Evolutionary conservation across 1,139 yeast species (phyloP), one percentile per base, ranked within the genome.

Genomic region (Nakaseomyces sp.): DNA sequence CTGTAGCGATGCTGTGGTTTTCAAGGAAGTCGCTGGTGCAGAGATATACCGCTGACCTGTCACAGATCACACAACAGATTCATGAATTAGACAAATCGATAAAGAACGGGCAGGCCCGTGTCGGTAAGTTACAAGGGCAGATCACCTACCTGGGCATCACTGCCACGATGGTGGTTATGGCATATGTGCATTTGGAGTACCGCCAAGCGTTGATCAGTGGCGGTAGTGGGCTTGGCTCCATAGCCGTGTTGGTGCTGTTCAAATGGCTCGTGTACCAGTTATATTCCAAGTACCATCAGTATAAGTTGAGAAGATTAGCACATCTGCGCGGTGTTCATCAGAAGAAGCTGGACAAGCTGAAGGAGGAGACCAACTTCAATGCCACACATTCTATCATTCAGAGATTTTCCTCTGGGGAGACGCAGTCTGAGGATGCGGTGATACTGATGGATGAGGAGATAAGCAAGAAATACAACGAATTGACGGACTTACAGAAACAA

Each of bases 321-420:
- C 49, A 55, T 7, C 65, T 81, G 49, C 70, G 71, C 50, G 67
- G 69, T 32, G 66, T 71, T 45, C 94, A 84, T 50, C 68, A 70
- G 47, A 69, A 68, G 25, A 81, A 82, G 62, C 73, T 89, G 41
- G 81, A 79, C 16, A 88, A 83, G 47, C 70, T 89, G 64, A 89
- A 89, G 64, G 76, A 78, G 47, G 72, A 76, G 54, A 85, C 96
- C 18, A 84, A 85, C 54, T 91, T 79, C 63, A 76, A 82, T 54
- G 74, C 81, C 17, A 86, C 96, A 1, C 79, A 77, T 60, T 79
- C 84, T 13, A 69, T 89, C 45, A 67, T 91, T 42, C 76, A 72
- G 44, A 72, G 88, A 54, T 88, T 78, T 55, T 79, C 77, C 1
- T 67, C 69, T 40, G 76, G 71, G 5, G 58, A 54, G 9, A 64